Conservation (phyloP, 192 early-diverging fungal genomes). For the Powellomyces hirtus region DNA sequence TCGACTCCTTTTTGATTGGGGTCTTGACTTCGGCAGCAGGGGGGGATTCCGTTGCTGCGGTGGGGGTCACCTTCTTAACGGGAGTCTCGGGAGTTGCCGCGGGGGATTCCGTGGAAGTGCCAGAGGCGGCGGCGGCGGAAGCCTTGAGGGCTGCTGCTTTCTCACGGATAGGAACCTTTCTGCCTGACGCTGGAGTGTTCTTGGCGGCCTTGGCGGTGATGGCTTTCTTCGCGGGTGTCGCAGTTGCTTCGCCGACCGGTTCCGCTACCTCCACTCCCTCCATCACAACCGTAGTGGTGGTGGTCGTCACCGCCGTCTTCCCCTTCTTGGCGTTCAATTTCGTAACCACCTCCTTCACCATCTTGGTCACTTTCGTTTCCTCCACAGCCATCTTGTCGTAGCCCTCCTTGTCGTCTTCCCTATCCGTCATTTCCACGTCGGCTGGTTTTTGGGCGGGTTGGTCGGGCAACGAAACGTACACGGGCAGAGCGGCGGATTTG, state of each 20-base stretch:
- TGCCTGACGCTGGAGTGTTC: background rate
- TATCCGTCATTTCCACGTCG: background rate
- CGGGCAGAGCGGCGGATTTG: conserved; percentile 75
- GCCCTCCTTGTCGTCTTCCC: background rate
- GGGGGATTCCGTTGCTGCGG: background rate
- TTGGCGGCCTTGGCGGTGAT: background rate
- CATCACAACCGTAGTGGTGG: too few relatives aligned
- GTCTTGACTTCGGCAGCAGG: background rate
- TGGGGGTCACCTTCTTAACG: background rate
- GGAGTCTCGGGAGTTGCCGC: background rate
- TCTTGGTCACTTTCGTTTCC: background rate
- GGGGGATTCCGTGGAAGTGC: background rate
- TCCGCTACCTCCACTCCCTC: background rate
- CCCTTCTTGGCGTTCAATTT: background rate
- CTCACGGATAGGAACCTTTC: background rate
- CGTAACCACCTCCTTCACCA: background rate
- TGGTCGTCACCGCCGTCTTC: background rate
- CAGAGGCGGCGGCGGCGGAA: background rate
- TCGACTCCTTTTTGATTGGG: background rate
- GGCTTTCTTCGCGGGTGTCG: background rate
- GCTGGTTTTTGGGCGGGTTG: background rate
- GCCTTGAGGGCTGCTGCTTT: background rate
- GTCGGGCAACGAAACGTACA: conserved; percentile 52
- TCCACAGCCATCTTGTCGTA: background rate
- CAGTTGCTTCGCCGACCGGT: background rate